Conservation (phyloP, 2,329 filamentous ascomycete genomes). For the Aspergillus sergii region DNA sequence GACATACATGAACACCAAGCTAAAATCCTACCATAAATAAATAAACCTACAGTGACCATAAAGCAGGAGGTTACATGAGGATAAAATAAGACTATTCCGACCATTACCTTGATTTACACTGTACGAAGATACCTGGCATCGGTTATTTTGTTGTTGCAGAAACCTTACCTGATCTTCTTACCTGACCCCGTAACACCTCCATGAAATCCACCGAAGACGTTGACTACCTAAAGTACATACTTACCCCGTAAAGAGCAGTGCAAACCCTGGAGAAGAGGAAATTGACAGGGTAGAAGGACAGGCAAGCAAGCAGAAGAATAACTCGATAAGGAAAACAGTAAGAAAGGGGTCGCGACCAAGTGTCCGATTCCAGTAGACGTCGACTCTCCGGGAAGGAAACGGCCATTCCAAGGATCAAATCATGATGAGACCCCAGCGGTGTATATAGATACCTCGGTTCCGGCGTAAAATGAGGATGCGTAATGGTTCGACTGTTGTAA, state of each 20-base stretch:
- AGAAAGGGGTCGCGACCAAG: background rate
- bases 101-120: slow-evolving; percentile 24
- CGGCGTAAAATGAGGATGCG: slow-evolving; percentile 2
- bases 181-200: slow-evolving; percentile 32
- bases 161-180: slow-evolving; percentile 51
- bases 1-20: slow-evolving; percentile 32
- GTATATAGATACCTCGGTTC: slow-evolving; percentile 10
- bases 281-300: slow-evolving; percentile 27
- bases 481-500: slow-evolving; percentile 23
- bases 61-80: background rate
- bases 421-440: background rate
- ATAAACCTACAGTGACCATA: slow-evolving; percentile 9
- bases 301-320: slow-evolving; percentile 22
- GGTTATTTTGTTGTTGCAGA: slow-evolving; percentile 29
- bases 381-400: slow-evolving; percentile 5
- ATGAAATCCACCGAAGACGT: slow-evolving; percentile 23
- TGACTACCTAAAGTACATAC: slow-evolving; percentile 48
- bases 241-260: slow-evolving; percentile 36
- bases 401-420: slow-evolving; percentile 4
- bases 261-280: slow-evolving; percentile 31
- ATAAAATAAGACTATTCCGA: slow-evolving; percentile 8
- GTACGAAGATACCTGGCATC: slow-evolving; percentile 25
- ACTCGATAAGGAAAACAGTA: slow-evolving; percentile 19
- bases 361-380: background rate
- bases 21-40: slow-evolving; percentile 25